Conservation (phyloP, 352 stramenopile genomes). For the Halophytophthora polymorphica region DNA sequence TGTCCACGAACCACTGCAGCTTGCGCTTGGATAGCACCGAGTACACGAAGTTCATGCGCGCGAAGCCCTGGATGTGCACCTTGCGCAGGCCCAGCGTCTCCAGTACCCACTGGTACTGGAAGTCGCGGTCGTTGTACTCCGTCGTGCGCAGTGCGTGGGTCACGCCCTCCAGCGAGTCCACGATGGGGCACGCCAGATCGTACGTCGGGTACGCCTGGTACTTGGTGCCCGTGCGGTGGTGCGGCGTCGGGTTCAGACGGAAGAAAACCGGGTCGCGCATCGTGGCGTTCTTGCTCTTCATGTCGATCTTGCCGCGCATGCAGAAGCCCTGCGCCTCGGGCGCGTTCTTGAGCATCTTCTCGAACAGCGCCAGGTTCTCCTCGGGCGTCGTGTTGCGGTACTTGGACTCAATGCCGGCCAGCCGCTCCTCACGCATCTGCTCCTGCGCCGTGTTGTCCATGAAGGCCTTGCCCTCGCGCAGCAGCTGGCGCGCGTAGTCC, state of each 20-base stretch:
- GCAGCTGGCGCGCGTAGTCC: slow-evolving; percentile 92
- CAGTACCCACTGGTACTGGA: slow-evolving; percentile 97
- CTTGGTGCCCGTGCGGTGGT: slow-evolving; percentile 92
- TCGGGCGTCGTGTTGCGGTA: slow-evolving; percentile 84
- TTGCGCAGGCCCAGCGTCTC: slow-evolving; percentile 83
- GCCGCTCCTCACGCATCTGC: slow-evolving; percentile 95
- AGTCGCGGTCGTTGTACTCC: slow-evolving; percentile 99
- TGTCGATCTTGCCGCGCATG: slow-evolving; percentile 94
- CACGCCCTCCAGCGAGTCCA: slow-evolving; percentile 98
- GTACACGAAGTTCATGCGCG: slow-evolving; percentile 99
- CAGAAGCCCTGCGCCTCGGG: slow-evolving; percentile 74
- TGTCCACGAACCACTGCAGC: slow-evolving; percentile 98
- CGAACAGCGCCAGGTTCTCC: slow-evolving; percentile 93
- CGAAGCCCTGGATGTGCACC: slow-evolving; percentile 93
- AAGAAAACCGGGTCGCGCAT: slow-evolving; percentile 88
- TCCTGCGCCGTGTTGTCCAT: slow-evolving; percentile 99
- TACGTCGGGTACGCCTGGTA: slow-evolving; percentile 99
- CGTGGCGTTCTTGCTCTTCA: slow-evolving; percentile 90
- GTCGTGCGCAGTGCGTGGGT: slow-evolving; percentile 98
- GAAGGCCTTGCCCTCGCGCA: slow-evolving; percentile 95
- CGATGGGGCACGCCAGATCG: slow-evolving; percentile 98
- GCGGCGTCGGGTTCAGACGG: slow-evolving; percentile 77
- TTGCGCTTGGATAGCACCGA: slow-evolving; percentile 99
- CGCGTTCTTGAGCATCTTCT: slow-evolving; percentile 94
- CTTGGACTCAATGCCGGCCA: slow-evolving; percentile 90